phyloP scores from a whole-genome alignment of 1,139 yeast genomes.

The Saccharomycopsis crataegensis region DNA sequence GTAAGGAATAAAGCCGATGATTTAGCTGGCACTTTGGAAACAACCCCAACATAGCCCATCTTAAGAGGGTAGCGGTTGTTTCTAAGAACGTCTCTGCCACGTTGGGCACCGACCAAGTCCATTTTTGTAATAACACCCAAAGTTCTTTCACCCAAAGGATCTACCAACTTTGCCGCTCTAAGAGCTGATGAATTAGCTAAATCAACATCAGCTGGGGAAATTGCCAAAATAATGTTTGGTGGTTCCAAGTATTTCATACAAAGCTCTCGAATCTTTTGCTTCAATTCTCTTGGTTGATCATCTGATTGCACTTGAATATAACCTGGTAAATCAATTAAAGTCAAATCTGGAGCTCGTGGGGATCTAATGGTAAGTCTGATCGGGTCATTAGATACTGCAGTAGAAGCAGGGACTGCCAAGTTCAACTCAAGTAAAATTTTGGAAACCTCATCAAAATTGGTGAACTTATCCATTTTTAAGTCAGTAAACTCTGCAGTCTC shows the following conservation, averaged over 20 bases:
- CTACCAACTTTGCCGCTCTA: constrained; percentile 86
- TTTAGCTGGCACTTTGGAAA: constrained; percentile 63
- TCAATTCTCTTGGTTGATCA: constrained; percentile 84
- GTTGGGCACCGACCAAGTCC: constrained; percentile 75
- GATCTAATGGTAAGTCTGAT: constrained; percentile 86
- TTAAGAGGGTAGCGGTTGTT: constrained; percentile 81
- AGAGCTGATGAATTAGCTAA: constrained; percentile 93
- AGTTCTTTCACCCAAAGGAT: constrained; percentile 91
- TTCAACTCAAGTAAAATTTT: constrained; percentile 78
- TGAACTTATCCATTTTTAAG: constrained; percentile 67
- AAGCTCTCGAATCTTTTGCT: constrained; percentile 66
- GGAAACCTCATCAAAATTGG: constrained; percentile 85
- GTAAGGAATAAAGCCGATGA: constrained; percentile 25
- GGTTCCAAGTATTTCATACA: constrained; percentile 83
- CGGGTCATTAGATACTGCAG: constrained; percentile 86
- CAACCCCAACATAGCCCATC: constrained; percentile 98
- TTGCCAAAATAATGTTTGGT: constrained; percentile 92
- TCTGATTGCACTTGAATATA: constrained; percentile 96
- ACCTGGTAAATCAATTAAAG: constrained; percentile 94
- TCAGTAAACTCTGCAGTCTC: constrained; percentile 95
- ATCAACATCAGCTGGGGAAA: constrained; percentile 97
- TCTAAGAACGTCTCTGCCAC: constrained; percentile 60
- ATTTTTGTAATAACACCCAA: constrained; percentile 93
- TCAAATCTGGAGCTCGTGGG: constrained; percentile 87
- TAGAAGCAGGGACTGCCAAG: constrained; percentile 81